Conservation (phyloP, 1,284 basidiomycete genomes). For the Ustilago sp. region DNA sequence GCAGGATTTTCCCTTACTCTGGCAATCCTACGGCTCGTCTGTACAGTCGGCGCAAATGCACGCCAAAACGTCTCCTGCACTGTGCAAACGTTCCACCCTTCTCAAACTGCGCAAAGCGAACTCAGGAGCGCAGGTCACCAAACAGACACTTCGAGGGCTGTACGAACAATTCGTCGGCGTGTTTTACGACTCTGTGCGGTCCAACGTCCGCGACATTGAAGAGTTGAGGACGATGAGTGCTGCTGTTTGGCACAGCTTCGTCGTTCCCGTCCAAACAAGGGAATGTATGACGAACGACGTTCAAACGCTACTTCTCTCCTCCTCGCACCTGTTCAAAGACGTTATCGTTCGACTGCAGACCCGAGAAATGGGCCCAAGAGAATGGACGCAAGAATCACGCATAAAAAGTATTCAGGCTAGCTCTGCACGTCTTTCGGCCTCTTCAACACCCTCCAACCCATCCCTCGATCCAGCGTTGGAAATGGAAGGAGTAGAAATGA, state of each 20-base stretch:
- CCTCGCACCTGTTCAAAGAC: conserved; percentile 53
- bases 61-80: conserved; percentile 25
- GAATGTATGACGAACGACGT: conserved; percentile 30
- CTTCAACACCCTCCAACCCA: conserved; percentile 3
- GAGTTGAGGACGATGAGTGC: conserved; percentile 55
- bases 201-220: conserved; percentile 52
- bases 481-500: conserved; percentile 22
- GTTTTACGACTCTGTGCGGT: conserved; percentile 60
- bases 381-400: conserved; percentile 54
- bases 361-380: conserved; percentile 48
- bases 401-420: conserved; percentile 42
- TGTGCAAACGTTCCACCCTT: conserved; percentile 14
- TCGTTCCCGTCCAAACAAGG: conserved; percentile 52
- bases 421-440: conserved; percentile 27
- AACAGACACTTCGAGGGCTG: conserved; percentile 24
- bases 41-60: conserved; percentile 40
- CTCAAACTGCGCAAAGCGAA: conserved; percentile 24
- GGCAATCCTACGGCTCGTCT: conserved; percentile 33
- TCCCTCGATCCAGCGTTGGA: background rate
- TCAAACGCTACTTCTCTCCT: conserved; percentile 42
- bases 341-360: conserved; percentile 58
- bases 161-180: conserved; percentile 47
- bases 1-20: conserved; percentile 36
- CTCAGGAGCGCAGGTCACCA: conserved; percentile 18
- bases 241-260: conserved; percentile 60